Conservation (phyloP, 2,329 filamentous ascomycete genomes). For the Colletotrichum sp. region DNA sequence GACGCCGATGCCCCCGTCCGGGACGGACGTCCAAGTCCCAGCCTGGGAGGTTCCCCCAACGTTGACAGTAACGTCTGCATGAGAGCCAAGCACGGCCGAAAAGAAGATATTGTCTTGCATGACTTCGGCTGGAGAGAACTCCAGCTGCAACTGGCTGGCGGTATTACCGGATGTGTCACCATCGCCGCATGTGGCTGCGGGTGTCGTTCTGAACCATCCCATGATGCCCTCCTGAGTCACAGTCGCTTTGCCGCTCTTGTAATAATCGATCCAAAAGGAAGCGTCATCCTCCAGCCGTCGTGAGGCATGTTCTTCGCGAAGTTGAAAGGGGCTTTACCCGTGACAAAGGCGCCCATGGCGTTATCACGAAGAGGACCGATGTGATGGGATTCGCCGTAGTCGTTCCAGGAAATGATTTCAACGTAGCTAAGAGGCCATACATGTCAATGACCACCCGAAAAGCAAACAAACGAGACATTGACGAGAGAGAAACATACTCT, state of each 20-base stretch:
- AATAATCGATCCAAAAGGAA: slow-evolving; percentile 55
- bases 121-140: slow-evolving; percentile 16
- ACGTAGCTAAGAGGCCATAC: slow-evolving; percentile 24
- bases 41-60: slow-evolving; percentile 23
- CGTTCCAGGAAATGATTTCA: slow-evolving; percentile 53
- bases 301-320: slow-evolving; percentile 54
- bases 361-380: slow-evolving; percentile 50
- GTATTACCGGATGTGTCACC: slow-evolving; percentile 33
- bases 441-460: neutral
- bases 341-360: neutral
- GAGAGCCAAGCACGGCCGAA: slow-evolving; percentile 24
- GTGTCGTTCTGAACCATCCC: slow-evolving; percentile 33
- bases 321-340: slow-evolving; percentile 40
- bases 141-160: slow-evolving; percentile 26
- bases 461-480: slow-evolving; percentile 38
- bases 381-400: slow-evolving; percentile 60
- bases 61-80: slow-evolving; percentile 24
- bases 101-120: slow-evolving; percentile 25
- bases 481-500: neutral
- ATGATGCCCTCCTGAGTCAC: slow-evolving; percentile 28
- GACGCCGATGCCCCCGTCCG: slow-evolving; percentile 23
- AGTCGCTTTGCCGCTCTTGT: slow-evolving; percentile 44
- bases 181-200: slow-evolving; percentile 23
- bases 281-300: slow-evolving; percentile 48
- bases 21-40: neutral